Conservation (phyloP, 2,329 filamentous ascomycete species). For the Penicillium sp. region DNA sequence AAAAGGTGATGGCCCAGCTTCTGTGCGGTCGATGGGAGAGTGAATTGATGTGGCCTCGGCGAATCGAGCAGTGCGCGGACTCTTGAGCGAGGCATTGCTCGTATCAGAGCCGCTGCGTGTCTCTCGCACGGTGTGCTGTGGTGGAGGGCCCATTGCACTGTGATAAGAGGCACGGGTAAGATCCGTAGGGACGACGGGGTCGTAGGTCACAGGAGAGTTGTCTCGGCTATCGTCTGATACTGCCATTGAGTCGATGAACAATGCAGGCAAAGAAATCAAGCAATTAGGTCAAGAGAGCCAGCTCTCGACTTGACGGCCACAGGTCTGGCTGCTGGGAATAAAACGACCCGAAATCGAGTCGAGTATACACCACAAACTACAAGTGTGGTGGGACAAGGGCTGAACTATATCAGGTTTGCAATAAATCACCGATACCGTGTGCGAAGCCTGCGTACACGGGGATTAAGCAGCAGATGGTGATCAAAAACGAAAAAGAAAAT, state of each 20-base stretch:
- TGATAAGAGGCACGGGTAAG: conserved; percentile 36
- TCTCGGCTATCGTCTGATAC: conserved; percentile 26
- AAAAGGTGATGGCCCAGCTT: conserved; percentile 50
- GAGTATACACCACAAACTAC: conserved; percentile 14
- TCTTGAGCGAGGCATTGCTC: conserved; percentile 43
- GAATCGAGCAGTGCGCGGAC: conserved; percentile 61
- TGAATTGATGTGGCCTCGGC: conserved; percentile 65
- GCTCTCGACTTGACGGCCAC: conserved; percentile 29
- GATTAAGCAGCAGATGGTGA: conserved; percentile 24
- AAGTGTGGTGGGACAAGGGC: conserved; percentile 19
- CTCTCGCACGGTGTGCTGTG: conserved; percentile 29
- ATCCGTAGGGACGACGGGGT: conserved; percentile 42
- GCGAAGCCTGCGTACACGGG: conserved; percentile 35
- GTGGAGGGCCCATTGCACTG: conserved; percentile 31
- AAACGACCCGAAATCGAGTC: conserved; percentile 10
- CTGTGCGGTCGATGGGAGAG: conserved; percentile 57
- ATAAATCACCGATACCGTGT: conserved; percentile 23
- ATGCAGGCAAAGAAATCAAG: conserved; percentile 9
- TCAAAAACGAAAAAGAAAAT: conserved; percentile 17
- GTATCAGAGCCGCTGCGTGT: conserved; percentile 35
- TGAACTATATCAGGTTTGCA: conserved; percentile 18
- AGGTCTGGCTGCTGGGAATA: neutral
- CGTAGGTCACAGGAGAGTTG: conserved; percentile 33
- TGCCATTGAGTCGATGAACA: conserved; percentile 25
- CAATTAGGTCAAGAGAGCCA: conserved; percentile 35